These are phyloP conservation scores for Fistulinella cinereoalba DNA, from an alignment of 1,284 basidiomycete species.

Conservation along the genomic window DNA sequence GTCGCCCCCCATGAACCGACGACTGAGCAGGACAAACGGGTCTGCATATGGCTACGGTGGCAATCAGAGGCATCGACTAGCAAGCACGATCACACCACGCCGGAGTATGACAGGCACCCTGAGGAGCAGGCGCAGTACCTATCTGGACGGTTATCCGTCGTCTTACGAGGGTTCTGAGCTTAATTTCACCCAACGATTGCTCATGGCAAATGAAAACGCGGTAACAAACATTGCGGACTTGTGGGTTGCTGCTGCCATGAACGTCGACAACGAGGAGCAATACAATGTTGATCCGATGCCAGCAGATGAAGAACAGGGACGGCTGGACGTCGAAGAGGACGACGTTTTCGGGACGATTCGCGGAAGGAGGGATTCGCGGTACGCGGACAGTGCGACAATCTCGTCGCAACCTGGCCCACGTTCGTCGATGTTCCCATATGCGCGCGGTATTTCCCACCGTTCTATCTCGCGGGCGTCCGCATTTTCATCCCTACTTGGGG, in stretches of 20 bases:
- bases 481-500: slow-evolving; percentile 21
- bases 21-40: slow-evolving; percentile 59
- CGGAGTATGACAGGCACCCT: slow-evolving; percentile 48
- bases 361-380: slow-evolving; percentile 17
- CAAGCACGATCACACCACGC: slow-evolving; percentile 27
- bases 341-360: slow-evolving; percentile 25
- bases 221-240: slow-evolving; percentile 88
- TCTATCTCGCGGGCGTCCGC: slow-evolving; percentile 34
- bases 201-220: slow-evolving; percentile 89
- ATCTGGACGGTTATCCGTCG: slow-evolving; percentile 39
- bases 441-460: slow-evolving; percentile 15
- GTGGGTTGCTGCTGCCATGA: slow-evolving; percentile 92
- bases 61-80: slow-evolving; percentile 50
- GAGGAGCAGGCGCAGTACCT: slow-evolving; percentile 48
- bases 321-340: slow-evolving; percentile 25
- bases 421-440: slow-evolving; percentile 12
- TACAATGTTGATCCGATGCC: slow-evolving; percentile 23
- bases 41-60: slow-evolving; percentile 77
- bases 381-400: slow-evolving; percentile 6
- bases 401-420: slow-evolving; percentile 16
- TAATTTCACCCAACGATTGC: slow-evolving; percentile 86
- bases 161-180: slow-evolving; percentile 48
- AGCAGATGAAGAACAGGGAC: slow-evolving; percentile 23
- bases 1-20: slow-evolving; percentile 40
- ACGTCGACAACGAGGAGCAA: slow-evolving; percentile 59